Conservation (phyloP, 2,329 filamentous ascomycete genomes). For the Bipolaris zeicola region DNA sequence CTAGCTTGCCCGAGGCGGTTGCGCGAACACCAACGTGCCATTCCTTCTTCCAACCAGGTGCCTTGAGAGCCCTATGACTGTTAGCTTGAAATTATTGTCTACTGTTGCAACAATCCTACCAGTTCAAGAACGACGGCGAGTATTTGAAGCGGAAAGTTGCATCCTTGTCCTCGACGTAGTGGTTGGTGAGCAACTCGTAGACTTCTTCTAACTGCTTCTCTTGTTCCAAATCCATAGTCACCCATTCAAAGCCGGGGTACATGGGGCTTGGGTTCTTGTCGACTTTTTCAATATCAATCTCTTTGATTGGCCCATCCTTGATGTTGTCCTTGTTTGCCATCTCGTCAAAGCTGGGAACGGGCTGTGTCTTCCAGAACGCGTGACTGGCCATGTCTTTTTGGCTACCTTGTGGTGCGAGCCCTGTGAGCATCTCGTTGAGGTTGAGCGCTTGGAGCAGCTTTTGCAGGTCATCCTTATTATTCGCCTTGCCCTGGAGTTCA, state of each 20-base stretch:
- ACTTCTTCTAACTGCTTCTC: slow-evolving; percentile 83
- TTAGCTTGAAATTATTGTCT: slow-evolving; percentile 11
- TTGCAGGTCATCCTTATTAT: slow-evolving; percentile 41
- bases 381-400: slow-evolving; percentile 98
- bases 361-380: slow-evolving; percentile 99
- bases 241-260: slow-evolving; percentile 86
- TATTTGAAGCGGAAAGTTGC: slow-evolving; percentile 99
- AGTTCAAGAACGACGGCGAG: slow-evolving; percentile 84
- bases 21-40: slow-evolving; percentile 96
- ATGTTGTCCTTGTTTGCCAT: slow-evolving; percentile 51
- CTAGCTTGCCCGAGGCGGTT: slow-evolving; percentile 79
- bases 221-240: slow-evolving; percentile 82
- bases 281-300: slow-evolving; percentile 78
- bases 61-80: slow-evolving; percentile 78
- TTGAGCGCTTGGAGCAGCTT: slow-evolving; percentile 66
- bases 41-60: slow-evolving; percentile 89
- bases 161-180: slow-evolving; percentile 97
- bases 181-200: slow-evolving; percentile 86
- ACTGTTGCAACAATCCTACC: slow-evolving; percentile 59
- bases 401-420: slow-evolving; percentile 77
- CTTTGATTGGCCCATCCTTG: slow-evolving; percentile 82
- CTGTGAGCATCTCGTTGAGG: slow-evolving; percentile 74
- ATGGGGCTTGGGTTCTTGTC: slow-evolving; percentile 77
- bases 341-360: slow-evolving; percentile 79
- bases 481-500: slow-evolving; percentile 42